phyloP scores from a whole-genome alignment of 345 rosid species.

The Citrus sp. region DNA sequence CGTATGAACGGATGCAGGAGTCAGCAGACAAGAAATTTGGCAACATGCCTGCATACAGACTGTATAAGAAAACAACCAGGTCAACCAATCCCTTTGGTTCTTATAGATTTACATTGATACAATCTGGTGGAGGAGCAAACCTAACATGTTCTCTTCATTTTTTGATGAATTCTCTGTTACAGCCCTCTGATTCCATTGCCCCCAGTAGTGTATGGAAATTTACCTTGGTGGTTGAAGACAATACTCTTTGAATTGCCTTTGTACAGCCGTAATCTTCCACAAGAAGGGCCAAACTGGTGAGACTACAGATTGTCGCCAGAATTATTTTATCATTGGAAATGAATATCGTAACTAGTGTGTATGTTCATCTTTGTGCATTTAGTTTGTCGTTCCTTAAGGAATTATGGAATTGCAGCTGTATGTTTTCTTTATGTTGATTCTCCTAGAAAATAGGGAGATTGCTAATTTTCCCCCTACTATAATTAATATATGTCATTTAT shows the following conservation, averaged over 20 bases:
- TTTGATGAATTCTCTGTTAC: slow-evolving; percentile 24
- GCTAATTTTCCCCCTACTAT: too few relatives aligned
- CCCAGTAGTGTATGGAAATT: slow-evolving; percentile 47
- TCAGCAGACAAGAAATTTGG: slow-evolving; percentile 86
- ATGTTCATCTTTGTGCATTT: neutral
- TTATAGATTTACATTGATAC: neutral
- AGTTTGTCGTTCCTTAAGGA: neutral
- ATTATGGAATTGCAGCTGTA: neutral
- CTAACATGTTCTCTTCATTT: slow-evolving; percentile 1
- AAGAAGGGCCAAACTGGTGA: slow-evolving; percentile 63
- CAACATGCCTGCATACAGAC: slow-evolving; percentile 55
- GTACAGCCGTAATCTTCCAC: slow-evolving; percentile 70
- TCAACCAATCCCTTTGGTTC: slow-evolving; percentile 15
- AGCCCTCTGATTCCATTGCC: slow-evolving; percentile 89
- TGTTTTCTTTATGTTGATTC: neutral
- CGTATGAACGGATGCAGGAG: slow-evolving; percentile 38
- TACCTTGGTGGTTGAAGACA: slow-evolving; percentile 73
- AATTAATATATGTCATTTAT: too few relatives aligned
- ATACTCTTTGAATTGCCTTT: slow-evolving; percentile 76
- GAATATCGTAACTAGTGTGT: neutral
- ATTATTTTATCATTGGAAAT: neutral
- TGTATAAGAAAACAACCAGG: slow-evolving; percentile 79
- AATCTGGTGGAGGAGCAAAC: slow-evolving; percentile 1
- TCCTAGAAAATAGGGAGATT: neutral
- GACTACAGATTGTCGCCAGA: slow-evolving; percentile 13